A percentile compares a stretch with the other conserved stretches of the same genome.
Conservation (phyloP, 805 yeast species). For the Candida ovalis region DNA sequence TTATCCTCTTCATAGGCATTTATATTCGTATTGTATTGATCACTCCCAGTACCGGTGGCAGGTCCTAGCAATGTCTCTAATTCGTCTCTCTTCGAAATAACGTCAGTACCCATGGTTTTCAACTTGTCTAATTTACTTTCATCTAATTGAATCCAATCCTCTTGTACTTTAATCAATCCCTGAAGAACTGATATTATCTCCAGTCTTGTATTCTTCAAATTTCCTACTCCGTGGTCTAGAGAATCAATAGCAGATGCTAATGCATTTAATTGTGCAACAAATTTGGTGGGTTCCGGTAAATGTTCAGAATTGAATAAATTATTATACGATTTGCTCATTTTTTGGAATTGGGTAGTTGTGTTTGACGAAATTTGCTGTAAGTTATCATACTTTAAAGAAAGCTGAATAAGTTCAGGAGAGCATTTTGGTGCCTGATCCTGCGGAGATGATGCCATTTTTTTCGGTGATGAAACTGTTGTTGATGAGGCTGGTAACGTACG, state of each 20-base stretch:
- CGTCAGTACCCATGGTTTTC: slow-evolving; percentile 12
- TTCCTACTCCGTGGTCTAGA: slow-evolving; percentile 10
- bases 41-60: too few species aligned
- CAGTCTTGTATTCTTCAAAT: slow-evolving; percentile 18
- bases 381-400: slow-evolving; percentile 21
- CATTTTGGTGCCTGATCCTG: slow-evolving; percentile 9
- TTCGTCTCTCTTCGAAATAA: slow-evolving; percentile 22
- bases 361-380: slow-evolving; percentile 21
- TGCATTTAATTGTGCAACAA: slow-evolving; percentile 21
- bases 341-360: slow-evolving; percentile 15
- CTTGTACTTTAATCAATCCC: slow-evolving; percentile 26
- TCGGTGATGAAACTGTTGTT: background rate
- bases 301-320: slow-evolving; percentile 27
- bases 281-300: slow-evolving; percentile 30
- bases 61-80: slow-evolving; percentile 20
- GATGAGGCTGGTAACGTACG: background rate
- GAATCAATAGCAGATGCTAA: slow-evolving; percentile 12
- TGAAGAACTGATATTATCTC: slow-evolving; percentile 24
- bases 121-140: slow-evolving; percentile 19
- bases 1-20: slow-evolving; percentile 1
- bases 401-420: slow-evolving; percentile 25
- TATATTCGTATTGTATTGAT: background rate
- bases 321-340: slow-evolving; percentile 21
- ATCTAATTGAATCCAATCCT: slow-evolving; percentile 30
- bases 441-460: background rate